phyloP scores from a whole-genome alignment of 2,329 filamentous ascomycete genomes.

The Zymoseptoria pseudotritici region DNA sequence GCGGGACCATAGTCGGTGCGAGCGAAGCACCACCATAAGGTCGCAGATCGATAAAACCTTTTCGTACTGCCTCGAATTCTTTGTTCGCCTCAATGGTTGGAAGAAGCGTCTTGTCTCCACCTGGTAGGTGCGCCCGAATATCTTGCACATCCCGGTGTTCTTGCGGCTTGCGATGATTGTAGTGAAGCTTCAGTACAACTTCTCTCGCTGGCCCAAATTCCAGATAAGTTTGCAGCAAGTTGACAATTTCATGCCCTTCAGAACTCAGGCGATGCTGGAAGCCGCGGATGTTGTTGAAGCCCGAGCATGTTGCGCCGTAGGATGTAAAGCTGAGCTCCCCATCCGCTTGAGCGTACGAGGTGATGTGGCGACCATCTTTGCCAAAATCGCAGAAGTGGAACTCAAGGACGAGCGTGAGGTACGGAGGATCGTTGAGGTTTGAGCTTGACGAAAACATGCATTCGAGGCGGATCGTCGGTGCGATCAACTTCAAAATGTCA shows the following conservation, averaged over 20 bases:
- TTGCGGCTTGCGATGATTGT: not conserved
- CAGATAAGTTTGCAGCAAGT: not conserved
- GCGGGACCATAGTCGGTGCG: conserved; percentile 7
- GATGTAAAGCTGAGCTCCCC: not conserved
- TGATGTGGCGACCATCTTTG: not conserved
- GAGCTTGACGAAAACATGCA: conserved; percentile 1
- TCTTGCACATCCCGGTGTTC: conserved; percentile 1
- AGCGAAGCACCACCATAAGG: not conserved
- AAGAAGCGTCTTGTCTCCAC: conserved; percentile 5
- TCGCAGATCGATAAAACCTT: not conserved
- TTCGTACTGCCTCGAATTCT: not conserved
- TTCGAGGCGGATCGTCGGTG: conserved; percentile 7
- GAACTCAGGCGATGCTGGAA: not conserved
- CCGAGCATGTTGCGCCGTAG: conserved; percentile 2
- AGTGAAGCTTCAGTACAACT: too few species aligned
- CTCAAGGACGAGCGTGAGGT: conserved; percentile 6
- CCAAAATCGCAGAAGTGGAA: conserved; percentile 11
- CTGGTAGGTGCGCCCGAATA: conserved; percentile 8
- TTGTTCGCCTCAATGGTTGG: conserved; percentile 5
- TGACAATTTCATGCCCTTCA: not conserved
- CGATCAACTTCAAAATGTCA: conserved; percentile 2
- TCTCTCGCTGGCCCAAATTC: too few species aligned
- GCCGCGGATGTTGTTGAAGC: conserved; percentile 1
- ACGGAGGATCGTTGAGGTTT: not conserved
- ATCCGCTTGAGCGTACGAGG: not conserved